Percentiles rank a stretch among this genome's conserved stretches.
phyloP scores from a whole-genome alignment of 2,329 filamentous ascomycete species.

The Penicillium sp. region DNA sequence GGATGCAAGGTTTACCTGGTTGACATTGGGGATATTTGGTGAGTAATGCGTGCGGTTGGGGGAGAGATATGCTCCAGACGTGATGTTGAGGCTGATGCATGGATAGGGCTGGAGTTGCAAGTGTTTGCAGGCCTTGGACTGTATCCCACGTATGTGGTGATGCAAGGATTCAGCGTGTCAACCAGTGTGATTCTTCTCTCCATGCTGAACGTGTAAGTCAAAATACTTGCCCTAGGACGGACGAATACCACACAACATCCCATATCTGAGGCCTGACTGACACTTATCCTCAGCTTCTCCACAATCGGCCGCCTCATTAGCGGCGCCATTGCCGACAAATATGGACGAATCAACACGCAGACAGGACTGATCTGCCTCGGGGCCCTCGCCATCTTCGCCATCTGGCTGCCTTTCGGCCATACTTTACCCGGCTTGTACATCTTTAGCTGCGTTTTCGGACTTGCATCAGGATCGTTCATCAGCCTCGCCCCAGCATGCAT shows the following conservation, averaged over 20 bases:
- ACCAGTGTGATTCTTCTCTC: conserved; percentile 44
- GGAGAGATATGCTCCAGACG: too few species aligned
- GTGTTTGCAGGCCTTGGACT: conserved; percentile 37
- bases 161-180: conserved; percentile 33
- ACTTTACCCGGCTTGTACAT: conserved; percentile 28
- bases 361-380: conserved; percentile 41
- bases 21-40: conserved; percentile 51
- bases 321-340: conserved; percentile 49
- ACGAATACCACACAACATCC: too few species aligned
- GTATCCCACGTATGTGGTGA: conserved; percentile 35
- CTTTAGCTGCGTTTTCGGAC: conserved; percentile 50
- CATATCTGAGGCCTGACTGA: neutral
- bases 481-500: conserved; percentile 52
- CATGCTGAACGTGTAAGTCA: conserved; percentile 40
- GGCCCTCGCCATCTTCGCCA: conserved; percentile 44
- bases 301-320: conserved; percentile 51
- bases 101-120: conserved; percentile 36
- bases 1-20: conserved; percentile 49
- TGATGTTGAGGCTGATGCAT: conserved; percentile 1
- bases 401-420: conserved; percentile 52
- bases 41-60: conserved; percentile 21
- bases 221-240: neutral
- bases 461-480: conserved; percentile 54
- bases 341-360: conserved; percentile 53
- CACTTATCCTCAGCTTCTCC: conserved; percentile 36